Conservation (phyloP, 116 monocot species). For the Phalaenopsis hybrid region DNA sequence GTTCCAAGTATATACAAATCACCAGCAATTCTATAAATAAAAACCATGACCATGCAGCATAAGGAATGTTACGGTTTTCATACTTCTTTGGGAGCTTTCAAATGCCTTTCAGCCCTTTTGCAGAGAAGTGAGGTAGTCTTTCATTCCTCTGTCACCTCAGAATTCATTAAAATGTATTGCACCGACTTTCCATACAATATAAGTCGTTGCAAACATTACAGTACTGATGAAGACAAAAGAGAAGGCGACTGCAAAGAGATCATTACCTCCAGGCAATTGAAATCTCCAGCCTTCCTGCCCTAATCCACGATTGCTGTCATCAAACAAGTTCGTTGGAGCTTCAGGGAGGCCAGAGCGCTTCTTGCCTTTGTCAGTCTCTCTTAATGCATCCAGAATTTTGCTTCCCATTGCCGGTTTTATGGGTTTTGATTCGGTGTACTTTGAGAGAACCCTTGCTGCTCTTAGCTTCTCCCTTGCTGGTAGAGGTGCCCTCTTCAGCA, state of each 20-base stretch:
- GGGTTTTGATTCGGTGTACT: slow-evolving; percentile 54
- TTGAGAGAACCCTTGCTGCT: slow-evolving; percentile 74
- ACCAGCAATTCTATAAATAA: too few species aligned
- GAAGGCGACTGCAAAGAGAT: slow-evolving; percentile 47
- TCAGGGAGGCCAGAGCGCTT: slow-evolving; percentile 64
- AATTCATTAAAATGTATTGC: slow-evolving; percentile 93
- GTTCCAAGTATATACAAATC: too few species aligned
- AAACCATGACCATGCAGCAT: too few species aligned
- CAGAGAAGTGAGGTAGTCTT: too few species aligned
- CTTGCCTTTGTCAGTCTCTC: slow-evolving; percentile 61
- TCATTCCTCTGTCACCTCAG: slow-evolving; percentile 11
- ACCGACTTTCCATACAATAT: slow-evolving; percentile 83
- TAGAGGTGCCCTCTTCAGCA: slow-evolving; percentile 28
- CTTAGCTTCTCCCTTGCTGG: slow-evolving; percentile 80
- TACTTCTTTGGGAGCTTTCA: too few species aligned
- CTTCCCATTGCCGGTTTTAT: slow-evolving; percentile 38
- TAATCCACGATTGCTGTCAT: slow-evolving; percentile 76
- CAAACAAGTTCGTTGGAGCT: slow-evolving; percentile 68
- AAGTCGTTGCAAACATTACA: slow-evolving; percentile 79
- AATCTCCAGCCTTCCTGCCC: slow-evolving; percentile 53
- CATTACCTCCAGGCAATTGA: slow-evolving; percentile 49
- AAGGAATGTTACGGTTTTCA: too few species aligned
- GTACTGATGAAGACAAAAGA: slow-evolving; percentile 77
- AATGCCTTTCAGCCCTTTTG: too few species aligned
- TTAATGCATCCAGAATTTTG: slow-evolving; percentile 61